phyloP scores from a whole-genome alignment of 352 stramenopile species.

The Pythium phragmitis region DNA sequence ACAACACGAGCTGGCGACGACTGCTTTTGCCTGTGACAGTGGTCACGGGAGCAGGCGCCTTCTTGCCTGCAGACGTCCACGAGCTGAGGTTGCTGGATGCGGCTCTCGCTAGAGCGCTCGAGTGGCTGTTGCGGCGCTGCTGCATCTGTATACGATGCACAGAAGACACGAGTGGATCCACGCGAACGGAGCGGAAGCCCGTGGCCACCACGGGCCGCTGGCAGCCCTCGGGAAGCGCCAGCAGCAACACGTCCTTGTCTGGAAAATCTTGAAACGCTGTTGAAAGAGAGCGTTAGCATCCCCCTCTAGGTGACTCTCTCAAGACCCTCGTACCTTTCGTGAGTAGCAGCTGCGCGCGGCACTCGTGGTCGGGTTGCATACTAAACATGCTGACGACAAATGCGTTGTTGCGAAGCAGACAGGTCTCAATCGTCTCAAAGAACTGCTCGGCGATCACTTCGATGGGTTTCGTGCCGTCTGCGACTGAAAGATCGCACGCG shows the following conservation, averaged over 20 bases:
- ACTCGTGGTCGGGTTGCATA: slow-evolving; percentile 40
- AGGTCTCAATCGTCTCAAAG: slow-evolving; percentile 46
- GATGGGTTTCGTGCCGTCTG: slow-evolving; percentile 50
- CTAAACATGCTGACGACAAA: slow-evolving; percentile 54
- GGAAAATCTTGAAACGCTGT: slow-evolving; percentile 58
- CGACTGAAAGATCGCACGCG: slow-evolving; percentile 45
- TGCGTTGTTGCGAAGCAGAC: slow-evolving; percentile 61
- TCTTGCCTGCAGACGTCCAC: slow-evolving; percentile 4
- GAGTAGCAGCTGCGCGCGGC: slow-evolving; percentile 50
- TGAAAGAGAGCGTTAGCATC: not conserved
- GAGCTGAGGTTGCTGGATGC: not conserved
- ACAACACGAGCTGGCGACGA: slow-evolving; percentile 33
- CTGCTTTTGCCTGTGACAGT: slow-evolving; percentile 1
- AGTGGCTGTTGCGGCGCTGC: slow-evolving; percentile 5
- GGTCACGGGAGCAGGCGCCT: not conserved
- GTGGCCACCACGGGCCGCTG: slow-evolving; percentile 39
- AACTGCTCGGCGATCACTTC: slow-evolving; percentile 56
- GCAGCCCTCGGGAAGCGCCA: slow-evolving; percentile 50
- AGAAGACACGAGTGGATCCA: slow-evolving; percentile 40
- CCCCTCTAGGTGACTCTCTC: not conserved
- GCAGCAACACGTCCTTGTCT: slow-evolving; percentile 56
- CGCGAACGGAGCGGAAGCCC: slow-evolving; percentile 44
- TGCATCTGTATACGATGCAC: slow-evolving; percentile 39
- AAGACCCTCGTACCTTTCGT: slow-evolving; percentile 37
- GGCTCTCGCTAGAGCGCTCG: not conserved